Percentiles rank a stretch among this genome's conserved stretches.
phyloP scores from a whole-genome alignment of 2,329 filamentous ascomycete species.

The Piedraia hortae region DNA sequence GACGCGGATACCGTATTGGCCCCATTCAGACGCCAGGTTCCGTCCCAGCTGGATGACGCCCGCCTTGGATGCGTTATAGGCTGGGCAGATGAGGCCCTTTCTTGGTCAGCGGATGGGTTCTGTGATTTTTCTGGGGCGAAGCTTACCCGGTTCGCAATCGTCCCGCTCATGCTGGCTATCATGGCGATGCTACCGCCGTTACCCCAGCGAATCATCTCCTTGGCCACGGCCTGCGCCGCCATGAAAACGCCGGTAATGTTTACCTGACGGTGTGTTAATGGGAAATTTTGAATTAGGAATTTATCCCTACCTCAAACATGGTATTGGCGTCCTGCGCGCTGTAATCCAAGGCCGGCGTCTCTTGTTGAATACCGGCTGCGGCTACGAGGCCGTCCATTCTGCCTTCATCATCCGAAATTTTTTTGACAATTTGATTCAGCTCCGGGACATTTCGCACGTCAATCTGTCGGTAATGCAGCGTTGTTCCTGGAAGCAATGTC shows the following conservation, averaged over 20 bases:
- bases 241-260: constrained; percentile 32
- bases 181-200: constrained; percentile 32
- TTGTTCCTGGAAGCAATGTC: constrained; percentile 16
- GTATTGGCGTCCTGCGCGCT: constrained; percentile 30
- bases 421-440: constrained; percentile 38
- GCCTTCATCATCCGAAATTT: constrained; percentile 41
- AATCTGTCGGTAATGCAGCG: constrained; percentile 46
- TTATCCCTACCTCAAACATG: constrained; percentile 29
- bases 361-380: constrained; percentile 53
- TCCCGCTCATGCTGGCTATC: constrained; percentile 35
- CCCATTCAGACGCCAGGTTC: constrained; percentile 49
- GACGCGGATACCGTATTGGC: constrained; percentile 42
- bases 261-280: constrained; percentile 3
- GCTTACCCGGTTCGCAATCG: constrained; percentile 33
- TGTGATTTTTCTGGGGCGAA: background rate
- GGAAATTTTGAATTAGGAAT: too few species aligned
- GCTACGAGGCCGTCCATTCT: constrained; percentile 56
- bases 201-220: constrained; percentile 33
- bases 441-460: constrained; percentile 48
- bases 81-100: constrained; percentile 35
- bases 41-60: constrained; percentile 43
- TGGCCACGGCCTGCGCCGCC: constrained; percentile 34
- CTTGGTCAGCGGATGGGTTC: background rate
- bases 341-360: constrained; percentile 61
- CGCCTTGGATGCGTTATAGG: constrained; percentile 53